Evolutionary conservation across 176 grass and related monocot genomes (phyloP).

Genomic region (Pontederia paniculata): DNA sequence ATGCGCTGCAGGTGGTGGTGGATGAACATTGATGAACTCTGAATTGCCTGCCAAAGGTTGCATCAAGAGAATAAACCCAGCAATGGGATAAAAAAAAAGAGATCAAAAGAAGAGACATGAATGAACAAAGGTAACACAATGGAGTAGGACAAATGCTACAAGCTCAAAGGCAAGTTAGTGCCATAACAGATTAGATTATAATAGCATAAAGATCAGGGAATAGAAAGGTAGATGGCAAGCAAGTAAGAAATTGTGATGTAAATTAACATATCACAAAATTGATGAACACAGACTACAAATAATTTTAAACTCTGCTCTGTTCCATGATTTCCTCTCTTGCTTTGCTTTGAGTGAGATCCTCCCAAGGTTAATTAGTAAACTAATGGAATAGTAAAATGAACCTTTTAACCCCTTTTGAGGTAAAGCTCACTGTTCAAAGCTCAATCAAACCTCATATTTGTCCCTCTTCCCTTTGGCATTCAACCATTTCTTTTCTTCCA

Average conservation of each 20-base stretch:
- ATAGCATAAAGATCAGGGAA: background rate
- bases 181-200: too few relatives aligned
- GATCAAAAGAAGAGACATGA: background rate
- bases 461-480: constrained; percentile 35
- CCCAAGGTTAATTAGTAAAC: constrained; percentile 15
- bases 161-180: too few relatives aligned
- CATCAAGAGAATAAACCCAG: background rate
- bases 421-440: background rate
- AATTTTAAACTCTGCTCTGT: background rate
- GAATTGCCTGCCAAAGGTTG: constrained; percentile 9
- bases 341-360: constrained; percentile 4
- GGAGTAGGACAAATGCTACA: too few relatives aligned
- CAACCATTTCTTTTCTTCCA: background rate
- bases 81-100: background rate
- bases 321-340: background rate
- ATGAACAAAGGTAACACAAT: background rate
- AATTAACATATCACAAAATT: too few relatives aligned
- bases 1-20: constrained; percentile 4
- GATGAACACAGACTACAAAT: too few relatives aligned
- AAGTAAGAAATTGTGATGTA: background rate
- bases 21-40: constrained; percentile 18
- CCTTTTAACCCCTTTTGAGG: constrained; percentile 14
- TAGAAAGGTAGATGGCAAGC: background rate
- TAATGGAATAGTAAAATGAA: constrained; percentile 7
- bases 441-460: constrained; percentile 30